Base-by-base conservation (phyloP, 441 rosid species). In the Brassica hybrid region DNA sequence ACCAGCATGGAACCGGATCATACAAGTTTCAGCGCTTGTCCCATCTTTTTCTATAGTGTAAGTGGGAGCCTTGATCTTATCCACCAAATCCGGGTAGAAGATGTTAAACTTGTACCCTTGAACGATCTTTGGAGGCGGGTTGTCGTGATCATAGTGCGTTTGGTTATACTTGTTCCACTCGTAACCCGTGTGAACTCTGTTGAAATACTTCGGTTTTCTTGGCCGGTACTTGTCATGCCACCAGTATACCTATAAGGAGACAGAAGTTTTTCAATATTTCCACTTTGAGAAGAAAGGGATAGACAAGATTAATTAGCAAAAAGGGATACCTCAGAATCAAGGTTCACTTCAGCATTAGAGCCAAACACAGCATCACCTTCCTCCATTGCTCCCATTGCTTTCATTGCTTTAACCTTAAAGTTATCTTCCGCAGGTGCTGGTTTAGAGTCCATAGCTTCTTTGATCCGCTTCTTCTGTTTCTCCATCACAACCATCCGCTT, bases 151-250 rank as follows among this genome's bases (percentile, higher is more conserved):
- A 12, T 93, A 95, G 72, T 93, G 97, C 1, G 98, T 93, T 66
- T 95, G 98, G 71, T 91, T 93, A 81, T 95, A 95, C 67, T 95
- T 95, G 85, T 89, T 95, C 98, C 99, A 94, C 80, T 94, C 99
- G 18, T 93, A 94, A 62, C 99, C 98, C 8, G 98, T 94, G 86
- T 93, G 99, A 16, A 93, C 97, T 16, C 98, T 89, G 77, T 94
- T 94, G 86, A 93, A 94, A 77, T 94, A 93, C 72, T 93, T 94
- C 0, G 99, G 99, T 69, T 94, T 93, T 85, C 97, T 82, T 3
- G 99, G 98, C 52, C 97, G 85, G 73, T 94, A 94, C 82, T 94
- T 94, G 83, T 94, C 99, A 80, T 94, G 99, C 99, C 99, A 94
- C 99, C 99, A 93, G 67, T 94, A 94, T 7, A 88, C 56, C 56